Evolutionary conservation across 495 filamentous ascomycete genomes (phyloP).

Genomic region (Collariella sp.): DNA sequence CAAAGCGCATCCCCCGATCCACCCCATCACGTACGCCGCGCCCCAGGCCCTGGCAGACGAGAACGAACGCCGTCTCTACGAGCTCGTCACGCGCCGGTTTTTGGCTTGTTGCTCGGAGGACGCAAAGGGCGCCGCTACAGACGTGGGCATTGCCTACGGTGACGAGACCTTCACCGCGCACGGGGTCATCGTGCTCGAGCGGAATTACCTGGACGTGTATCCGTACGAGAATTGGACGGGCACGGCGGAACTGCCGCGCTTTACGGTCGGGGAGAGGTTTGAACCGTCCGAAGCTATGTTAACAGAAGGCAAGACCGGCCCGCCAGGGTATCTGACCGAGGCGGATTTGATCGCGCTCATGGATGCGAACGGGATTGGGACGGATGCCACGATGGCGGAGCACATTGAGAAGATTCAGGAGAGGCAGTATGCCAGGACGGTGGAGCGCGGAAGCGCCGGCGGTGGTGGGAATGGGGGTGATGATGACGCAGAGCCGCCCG

Average conservation of each 20-base stretch:
- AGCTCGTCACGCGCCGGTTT: slow-evolving; percentile 90
- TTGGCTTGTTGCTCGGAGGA: slow-evolving; percentile 95
- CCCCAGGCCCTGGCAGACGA: slow-evolving; percentile 53
- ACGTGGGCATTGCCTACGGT: slow-evolving; percentile 78
- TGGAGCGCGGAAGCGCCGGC: slow-evolving; percentile 40
- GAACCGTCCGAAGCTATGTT: slow-evolving; percentile 85
- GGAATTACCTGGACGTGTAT: slow-evolving; percentile 94
- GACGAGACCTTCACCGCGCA: slow-evolving; percentile 71
- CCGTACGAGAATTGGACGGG: slow-evolving; percentile 93
- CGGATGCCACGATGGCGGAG: slow-evolving; percentile 97
- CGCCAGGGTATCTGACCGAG: slow-evolving; percentile 85
- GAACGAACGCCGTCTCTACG: slow-evolving; percentile 71
- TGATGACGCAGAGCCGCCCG: slow-evolving; percentile 28
- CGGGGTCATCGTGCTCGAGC: slow-evolving; percentile 76
- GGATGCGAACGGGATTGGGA: slow-evolving; percentile 98
- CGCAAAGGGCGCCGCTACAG: slow-evolving; percentile 73
- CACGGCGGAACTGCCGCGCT: slow-evolving; percentile 71
- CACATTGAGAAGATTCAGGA: slow-evolving; percentile 95
- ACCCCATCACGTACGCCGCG: slow-evolving; percentile 74
- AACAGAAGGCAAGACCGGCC: slow-evolving; percentile 73
- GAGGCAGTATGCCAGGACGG: slow-evolving; percentile 66
- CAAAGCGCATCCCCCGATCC: slow-evolving; percentile 94
- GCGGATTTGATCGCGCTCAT: slow-evolving; percentile 95
- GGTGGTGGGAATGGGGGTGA: slow-evolving; percentile 22
- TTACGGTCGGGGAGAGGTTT: slow-evolving; percentile 68